Conservation (phyloP, 2,329 filamentous ascomycete genomes). For the Stemphylium vesicarium region DNA sequence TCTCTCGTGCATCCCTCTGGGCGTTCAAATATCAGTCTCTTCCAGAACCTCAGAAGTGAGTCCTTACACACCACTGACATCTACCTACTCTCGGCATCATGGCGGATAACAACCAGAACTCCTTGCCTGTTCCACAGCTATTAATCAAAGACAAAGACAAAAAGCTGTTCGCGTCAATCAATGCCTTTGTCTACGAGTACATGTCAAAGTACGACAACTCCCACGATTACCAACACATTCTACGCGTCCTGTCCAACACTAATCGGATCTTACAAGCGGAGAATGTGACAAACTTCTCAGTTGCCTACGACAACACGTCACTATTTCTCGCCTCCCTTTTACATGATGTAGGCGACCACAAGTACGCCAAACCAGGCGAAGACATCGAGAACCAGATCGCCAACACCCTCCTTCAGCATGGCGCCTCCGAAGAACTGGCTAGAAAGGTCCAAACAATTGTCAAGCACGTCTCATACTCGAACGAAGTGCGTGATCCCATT, state of each 20-base stretch:
- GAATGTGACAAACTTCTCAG: constrained; percentile 40
- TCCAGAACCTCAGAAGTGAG: background rate
- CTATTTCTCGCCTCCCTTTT: constrained; percentile 69
- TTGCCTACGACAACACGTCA: constrained; percentile 58
- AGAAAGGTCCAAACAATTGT: constrained; percentile 73
- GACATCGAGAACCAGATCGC: constrained; percentile 64
- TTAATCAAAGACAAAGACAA: constrained; percentile 28
- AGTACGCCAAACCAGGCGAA: constrained; percentile 67
- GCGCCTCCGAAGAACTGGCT: constrained; percentile 66
- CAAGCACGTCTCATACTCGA: constrained; percentile 77
- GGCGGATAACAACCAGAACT: constrained; percentile 1
- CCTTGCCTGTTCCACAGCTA: constrained; percentile 31
- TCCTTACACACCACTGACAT: background rate
- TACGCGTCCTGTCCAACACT: constrained; percentile 77
- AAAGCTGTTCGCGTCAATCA: constrained; percentile 38
- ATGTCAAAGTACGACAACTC: constrained; percentile 69
- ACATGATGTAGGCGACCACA: constrained; percentile 87
- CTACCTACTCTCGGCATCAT: constrained; percentile 13
- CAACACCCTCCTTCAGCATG: constrained; percentile 62
- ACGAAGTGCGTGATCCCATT: constrained; percentile 71
- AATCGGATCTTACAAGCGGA: constrained; percentile 66
- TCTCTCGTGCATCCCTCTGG: background rate
- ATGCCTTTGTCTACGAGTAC: constrained; percentile 42
- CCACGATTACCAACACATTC: constrained; percentile 86
- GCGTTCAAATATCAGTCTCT: background rate